These are phyloP conservation scores for Avicennia marina DNA, from an alignment of 257 asterid genomes.

Conservation along the genomic window DNA sequence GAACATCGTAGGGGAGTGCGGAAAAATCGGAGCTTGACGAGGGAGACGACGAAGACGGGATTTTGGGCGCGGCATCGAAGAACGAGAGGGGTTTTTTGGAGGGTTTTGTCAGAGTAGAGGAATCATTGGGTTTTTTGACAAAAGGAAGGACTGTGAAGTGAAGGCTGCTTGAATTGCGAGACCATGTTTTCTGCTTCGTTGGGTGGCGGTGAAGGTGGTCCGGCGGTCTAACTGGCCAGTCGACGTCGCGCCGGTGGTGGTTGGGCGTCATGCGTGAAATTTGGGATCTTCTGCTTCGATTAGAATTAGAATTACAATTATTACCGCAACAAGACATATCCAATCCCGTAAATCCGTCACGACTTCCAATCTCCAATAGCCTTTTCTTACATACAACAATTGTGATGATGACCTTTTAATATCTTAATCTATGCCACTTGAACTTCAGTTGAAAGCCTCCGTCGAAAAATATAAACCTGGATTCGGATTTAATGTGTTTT, in stretches of 20 bases:
- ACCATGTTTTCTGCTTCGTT: constrained; percentile 63
- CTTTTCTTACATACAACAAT: too few relatives aligned
- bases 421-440: too few relatives aligned
- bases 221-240: background rate
- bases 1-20: constrained; percentile 62
- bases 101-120: constrained; percentile 16
- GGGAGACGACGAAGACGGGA: constrained; percentile 7
- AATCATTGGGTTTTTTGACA: constrained; percentile 18
- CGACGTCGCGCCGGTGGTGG: constrained; percentile 5
- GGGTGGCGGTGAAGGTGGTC: background rate
- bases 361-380: too few relatives aligned
- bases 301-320: too few relatives aligned
- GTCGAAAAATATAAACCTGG: too few relatives aligned
- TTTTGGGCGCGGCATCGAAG: constrained; percentile 20
- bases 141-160: constrained; percentile 48
- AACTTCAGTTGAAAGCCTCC: too few relatives aligned
- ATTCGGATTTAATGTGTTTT: too few relatives aligned
- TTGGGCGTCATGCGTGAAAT: background rate
- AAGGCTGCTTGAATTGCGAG: constrained; percentile 38
- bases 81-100: constrained; percentile 15
- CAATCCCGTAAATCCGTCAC: too few relatives aligned
- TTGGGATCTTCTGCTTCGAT: too few relatives aligned
- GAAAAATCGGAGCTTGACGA: constrained; percentile 40
- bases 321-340: too few relatives aligned
- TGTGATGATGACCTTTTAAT: too few relatives aligned